Conservation (phyloP, 176 grass and related monocot species). For the Aegilops sharonensis region DNA sequence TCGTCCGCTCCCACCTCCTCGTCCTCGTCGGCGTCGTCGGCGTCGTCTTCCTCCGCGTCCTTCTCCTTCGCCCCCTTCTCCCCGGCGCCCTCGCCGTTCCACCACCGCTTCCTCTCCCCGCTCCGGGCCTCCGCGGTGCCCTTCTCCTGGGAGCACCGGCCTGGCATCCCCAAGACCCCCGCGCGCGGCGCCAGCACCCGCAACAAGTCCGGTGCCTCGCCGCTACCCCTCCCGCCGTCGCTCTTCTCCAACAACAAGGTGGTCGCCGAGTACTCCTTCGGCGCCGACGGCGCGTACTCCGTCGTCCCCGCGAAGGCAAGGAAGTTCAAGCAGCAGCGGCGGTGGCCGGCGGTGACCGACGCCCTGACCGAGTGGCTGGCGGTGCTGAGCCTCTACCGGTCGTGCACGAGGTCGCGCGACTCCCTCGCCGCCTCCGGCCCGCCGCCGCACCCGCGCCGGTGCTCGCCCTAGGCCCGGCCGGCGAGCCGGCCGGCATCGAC, state of each 20-base stretch:
- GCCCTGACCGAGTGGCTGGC: conserved; percentile 45
- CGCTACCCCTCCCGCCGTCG: conserved; percentile 51
- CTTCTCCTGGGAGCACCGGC: conserved; percentile 85
- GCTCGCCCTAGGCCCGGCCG: neutral
- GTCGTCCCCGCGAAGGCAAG: conserved; percentile 23
- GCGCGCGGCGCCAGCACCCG: conserved; percentile 9
- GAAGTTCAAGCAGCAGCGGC: neutral
- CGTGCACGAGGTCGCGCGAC: conserved; percentile 44
- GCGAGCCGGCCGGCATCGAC: neutral
- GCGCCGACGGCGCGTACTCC: neutral
- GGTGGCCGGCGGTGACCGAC: conserved; percentile 22
- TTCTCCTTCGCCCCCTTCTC: conserved; percentile 35
- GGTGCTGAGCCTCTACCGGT: conserved; percentile 46
- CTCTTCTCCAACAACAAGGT: conserved; percentile 42
- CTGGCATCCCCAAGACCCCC: conserved; percentile 71
- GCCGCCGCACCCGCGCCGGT: conserved; percentile 12
- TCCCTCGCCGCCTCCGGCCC: conserved; percentile 23
- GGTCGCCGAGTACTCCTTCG: conserved; percentile 30
- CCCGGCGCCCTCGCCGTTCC: conserved; percentile 48
- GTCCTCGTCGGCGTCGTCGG: neutral
- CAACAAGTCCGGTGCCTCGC: conserved; percentile 18
- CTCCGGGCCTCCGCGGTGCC: conserved; percentile 53
- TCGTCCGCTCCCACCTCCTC: neutral
- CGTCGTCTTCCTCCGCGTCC: conserved; percentile 6
- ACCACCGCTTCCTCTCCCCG: conserved; percentile 55